Evolutionary conservation across 2,329 filamentous ascomycete species (phyloP).

Genomic region (Pseudocercospora crystallina): DNA sequence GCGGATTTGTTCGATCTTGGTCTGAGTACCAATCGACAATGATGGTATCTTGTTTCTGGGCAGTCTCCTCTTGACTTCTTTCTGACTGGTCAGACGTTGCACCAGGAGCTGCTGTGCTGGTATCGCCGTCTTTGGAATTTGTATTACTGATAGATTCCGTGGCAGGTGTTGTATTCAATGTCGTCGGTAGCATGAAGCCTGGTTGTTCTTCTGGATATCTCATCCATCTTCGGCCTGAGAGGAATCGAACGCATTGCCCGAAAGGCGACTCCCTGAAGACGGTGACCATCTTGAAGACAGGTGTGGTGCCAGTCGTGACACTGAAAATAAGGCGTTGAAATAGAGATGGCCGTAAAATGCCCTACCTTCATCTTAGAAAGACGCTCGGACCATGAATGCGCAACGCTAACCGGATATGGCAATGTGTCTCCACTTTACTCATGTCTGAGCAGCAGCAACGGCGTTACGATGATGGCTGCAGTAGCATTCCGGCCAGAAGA

Average conservation of each 20-base stretch:
- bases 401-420: too few species aligned
- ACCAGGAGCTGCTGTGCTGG: not conserved
- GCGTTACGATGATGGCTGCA: too few species aligned
- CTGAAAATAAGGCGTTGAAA: not conserved
- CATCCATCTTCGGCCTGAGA: not conserved
- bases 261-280: constrained; percentile 5
- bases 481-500: too few species aligned
- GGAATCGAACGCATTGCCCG: constrained; percentile 2
- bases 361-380: too few species aligned
- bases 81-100: not conserved
- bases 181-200: constrained; percentile 7
- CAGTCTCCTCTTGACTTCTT: not conserved
- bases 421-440: too few species aligned
- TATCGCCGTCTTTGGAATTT: not conserved
- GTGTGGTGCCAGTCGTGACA: not conserved
- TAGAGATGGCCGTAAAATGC: not conserved
- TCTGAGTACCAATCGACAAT: constrained; percentile 40
- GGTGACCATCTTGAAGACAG: too few species aligned
- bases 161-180: not conserved
- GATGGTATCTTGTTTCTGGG: not conserved
- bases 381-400: too few species aligned
- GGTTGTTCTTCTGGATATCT: constrained; percentile 9
- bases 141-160: not conserved
- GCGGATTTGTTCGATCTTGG: constrained; percentile 30
- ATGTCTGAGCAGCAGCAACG: too few species aligned